Base-by-base conservation (phyloP, 805 yeast species). In the Candida arabinofermentans region DNA sequence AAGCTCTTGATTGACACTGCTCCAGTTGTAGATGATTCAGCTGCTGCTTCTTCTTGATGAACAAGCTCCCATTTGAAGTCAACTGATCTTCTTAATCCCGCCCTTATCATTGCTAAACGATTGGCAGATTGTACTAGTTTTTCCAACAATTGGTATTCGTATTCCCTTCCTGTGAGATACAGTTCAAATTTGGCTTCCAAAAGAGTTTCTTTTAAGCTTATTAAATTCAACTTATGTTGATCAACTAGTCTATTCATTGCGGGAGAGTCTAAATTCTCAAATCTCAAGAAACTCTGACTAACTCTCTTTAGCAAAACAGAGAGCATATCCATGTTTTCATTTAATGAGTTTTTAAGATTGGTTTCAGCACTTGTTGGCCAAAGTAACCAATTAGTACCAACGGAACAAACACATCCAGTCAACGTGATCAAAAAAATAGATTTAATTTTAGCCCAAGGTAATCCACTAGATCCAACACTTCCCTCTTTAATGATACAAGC, bases 401-500 rank as follows among this genome's bases (percentile, higher is more conserved):
- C 77, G 0, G 88, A 74, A 2, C 82, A 67, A 3, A 70, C 26
- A 36, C 83, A 78, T 0, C 96, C 95, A 0, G 71, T 58, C 12
- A 67, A 55, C 9, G 83, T 86, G 44, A 86, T 81, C 34, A 62
- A 54, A 30, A 81, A 73, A 12, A 81, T 72, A 22, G 81, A 74
- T 23, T 64, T 42, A 22, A 86, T 65, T 50, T 81, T 71, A 23
- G 61, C 61, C 44, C 78, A 57, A 0, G 90, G 86, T 12, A 86
- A 69, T 7, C 58, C 58, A 13, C 81, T 79, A 1, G 76, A 70
- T 53, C 80, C 81, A 37, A 73, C 65, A 34, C 81, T 76, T 12
- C 88, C 90, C 53, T 86, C 95, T 55, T 83, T 81, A 13, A 85
- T 77, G 42, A 86, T 71, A 44, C 86, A 80, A 0, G 88, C 74